phyloP scores from a whole-genome alignment of 23 red algal genomes.

The Gracilaria caudata region DNA sequence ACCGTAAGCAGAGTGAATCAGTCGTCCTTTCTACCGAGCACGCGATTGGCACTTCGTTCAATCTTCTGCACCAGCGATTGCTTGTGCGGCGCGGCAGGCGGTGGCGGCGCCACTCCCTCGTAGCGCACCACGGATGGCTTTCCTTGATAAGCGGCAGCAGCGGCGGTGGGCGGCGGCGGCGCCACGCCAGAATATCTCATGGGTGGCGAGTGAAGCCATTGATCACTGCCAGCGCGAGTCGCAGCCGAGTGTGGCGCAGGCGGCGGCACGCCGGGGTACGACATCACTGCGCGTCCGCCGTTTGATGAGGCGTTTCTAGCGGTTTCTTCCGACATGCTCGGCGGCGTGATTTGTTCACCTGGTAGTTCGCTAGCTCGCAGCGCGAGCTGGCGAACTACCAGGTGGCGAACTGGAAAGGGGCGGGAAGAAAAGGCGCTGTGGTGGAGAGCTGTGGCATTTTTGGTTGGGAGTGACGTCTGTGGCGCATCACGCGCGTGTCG shows the following conservation, averaged over 20 bases:
- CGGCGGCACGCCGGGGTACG: constrained; percentile 16
- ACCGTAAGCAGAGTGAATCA: too few relatives aligned
- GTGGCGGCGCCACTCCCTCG: neutral
- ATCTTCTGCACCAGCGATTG: neutral
- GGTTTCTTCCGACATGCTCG: too few relatives aligned
- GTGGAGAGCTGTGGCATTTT: too few relatives aligned
- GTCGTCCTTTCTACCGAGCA: neutral
- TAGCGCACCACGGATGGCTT: neutral
- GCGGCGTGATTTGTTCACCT: neutral
- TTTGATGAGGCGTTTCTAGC: too few relatives aligned
- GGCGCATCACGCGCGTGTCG: neutral
- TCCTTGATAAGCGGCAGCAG: neutral
- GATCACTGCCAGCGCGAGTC: neutral
- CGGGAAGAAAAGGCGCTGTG: too few relatives aligned
- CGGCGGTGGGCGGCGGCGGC: neutral
- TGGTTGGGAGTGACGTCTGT: neutral
- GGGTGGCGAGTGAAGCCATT: neutral
- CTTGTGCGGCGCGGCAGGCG: neutral
- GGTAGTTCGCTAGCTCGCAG: too few relatives aligned
- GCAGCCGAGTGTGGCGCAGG: constrained; percentile 7
- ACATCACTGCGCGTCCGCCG: neutral
- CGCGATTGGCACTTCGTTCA: neutral
- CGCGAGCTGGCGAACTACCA: too few relatives aligned
- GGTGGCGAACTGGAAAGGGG: too few relatives aligned
- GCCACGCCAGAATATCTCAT: neutral